Conservation (phyloP, 495 filamentous ascomycete species). For the Cercophora sp. region DNA sequence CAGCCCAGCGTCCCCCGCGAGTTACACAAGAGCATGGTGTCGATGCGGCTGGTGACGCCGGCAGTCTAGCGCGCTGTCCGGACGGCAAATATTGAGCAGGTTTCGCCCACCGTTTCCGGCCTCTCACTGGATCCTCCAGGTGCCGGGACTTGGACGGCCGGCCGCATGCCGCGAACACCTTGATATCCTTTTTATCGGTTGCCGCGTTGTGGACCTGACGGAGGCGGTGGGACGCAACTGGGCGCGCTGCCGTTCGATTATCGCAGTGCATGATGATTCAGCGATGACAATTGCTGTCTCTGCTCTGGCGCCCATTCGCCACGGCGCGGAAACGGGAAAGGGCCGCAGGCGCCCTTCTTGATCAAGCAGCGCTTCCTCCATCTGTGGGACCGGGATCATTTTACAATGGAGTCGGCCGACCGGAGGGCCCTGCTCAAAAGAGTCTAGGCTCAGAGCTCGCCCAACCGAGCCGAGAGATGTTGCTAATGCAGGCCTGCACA, state of each 20-base stretch:
- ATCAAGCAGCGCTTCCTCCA: slow-evolving; percentile 19
- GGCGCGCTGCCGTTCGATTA: slow-evolving; percentile 17
- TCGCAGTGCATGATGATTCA: slow-evolving; percentile 29
- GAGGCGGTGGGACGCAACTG: not conserved
- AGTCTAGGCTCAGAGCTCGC: slow-evolving; percentile 24
- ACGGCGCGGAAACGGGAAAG: slow-evolving; percentile 22
- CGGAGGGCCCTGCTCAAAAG: slow-evolving; percentile 37
- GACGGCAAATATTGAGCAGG: slow-evolving; percentile 12
- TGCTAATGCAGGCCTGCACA: slow-evolving; percentile 17
- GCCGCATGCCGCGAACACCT: not conserved
- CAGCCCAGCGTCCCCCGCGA: too few relatives aligned
- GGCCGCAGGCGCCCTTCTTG: slow-evolving; percentile 22
- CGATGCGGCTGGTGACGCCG: not conserved
- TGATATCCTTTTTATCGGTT: slow-evolving; percentile 12
- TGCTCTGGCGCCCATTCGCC: not conserved
- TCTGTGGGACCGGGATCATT: slow-evolving; percentile 36
- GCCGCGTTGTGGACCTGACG: slow-evolving; percentile 12
- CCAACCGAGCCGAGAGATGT: slow-evolving; percentile 25
- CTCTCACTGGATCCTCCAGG: not conserved
- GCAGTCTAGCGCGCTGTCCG: slow-evolving; percentile 10
- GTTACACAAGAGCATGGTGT: too few relatives aligned
- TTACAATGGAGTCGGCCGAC: slow-evolving; percentile 31
- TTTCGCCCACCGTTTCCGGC: slow-evolving; percentile 2
- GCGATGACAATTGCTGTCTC: slow-evolving; percentile 17
- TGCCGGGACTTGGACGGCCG: slow-evolving; percentile 8